Conservation (phyloP, 257 asterid species). For the Petunia axillaris region DNA sequence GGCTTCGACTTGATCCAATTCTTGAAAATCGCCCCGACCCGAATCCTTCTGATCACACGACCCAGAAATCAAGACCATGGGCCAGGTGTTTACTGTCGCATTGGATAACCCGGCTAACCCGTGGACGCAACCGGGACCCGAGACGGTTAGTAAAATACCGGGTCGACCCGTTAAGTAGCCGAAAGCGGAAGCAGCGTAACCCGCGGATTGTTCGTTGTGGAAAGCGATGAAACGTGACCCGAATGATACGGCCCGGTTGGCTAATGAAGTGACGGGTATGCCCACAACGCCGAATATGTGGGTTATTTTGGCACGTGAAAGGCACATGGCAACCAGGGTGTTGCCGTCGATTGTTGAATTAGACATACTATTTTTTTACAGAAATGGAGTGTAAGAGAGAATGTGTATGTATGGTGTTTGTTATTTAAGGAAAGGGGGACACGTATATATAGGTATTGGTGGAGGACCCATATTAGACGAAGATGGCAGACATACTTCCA, state of each 20-base stretch:
- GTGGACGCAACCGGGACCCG: conserved; percentile 96
- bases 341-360: conserved; percentile 57
- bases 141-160: conserved; percentile 84
- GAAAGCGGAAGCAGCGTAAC: conserved; percentile 97
- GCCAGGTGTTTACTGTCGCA: conserved; percentile 83
- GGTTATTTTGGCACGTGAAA: conserved; percentile 67
- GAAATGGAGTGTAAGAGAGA: no score
- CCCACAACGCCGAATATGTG: conserved; percentile 92
- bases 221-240: conserved; percentile 92
- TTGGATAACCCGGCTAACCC: conserved; percentile 94
- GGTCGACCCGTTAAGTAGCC: conserved; percentile 89
- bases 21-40: conserved; percentile 91
- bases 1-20: conserved; percentile 80
- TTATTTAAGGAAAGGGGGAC: no score
- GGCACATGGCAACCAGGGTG: conserved; percentile 70
- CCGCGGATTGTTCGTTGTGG: conserved; percentile 97
- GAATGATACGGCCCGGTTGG: conserved; percentile 68
- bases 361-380: no score
- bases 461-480: no score
- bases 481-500: no score
- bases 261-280: conserved; percentile 84
- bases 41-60: conserved; percentile 72
- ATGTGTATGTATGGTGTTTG: no score
- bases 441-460: no score
- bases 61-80: conserved; percentile 84